Conservation (phyloP, 2,329 filamentous ascomycete genomes). For the Pestalotiopsis sp. region DNA sequence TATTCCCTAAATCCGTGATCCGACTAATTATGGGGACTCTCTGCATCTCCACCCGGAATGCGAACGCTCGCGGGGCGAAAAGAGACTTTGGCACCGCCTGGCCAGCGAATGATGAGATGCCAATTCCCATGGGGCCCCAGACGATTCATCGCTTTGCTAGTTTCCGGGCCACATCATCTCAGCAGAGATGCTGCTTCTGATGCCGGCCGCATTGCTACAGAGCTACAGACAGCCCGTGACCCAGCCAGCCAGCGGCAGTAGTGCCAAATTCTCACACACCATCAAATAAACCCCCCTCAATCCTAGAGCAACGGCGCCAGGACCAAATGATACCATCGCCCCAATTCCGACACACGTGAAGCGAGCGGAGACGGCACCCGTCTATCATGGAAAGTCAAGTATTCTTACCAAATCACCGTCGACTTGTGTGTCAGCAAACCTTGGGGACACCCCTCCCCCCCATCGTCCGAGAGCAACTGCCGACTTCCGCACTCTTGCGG, state of each 20-base stretch:
- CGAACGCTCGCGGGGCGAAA: neutral
- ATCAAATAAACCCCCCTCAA: neutral
- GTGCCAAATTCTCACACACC: too few species aligned
- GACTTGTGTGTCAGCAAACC: slow-evolving; percentile 5
- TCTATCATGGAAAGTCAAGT: neutral
- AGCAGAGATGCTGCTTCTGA: neutral
- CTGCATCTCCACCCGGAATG: neutral
- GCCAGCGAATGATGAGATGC: slow-evolving; percentile 3
- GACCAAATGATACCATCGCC: neutral
- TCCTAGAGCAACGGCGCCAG: neutral
- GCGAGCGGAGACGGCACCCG: slow-evolving; percentile 4
- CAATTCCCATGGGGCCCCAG: slow-evolving; percentile 7
- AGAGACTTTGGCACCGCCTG: neutral
- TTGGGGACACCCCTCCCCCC: neutral
- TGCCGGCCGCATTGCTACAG: too few species aligned
- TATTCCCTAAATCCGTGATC: slow-evolving; percentile 3
- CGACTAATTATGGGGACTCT: neutral
- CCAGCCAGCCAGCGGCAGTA: too few species aligned
- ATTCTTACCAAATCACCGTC: slow-evolving; percentile 1
- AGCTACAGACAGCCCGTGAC: too few species aligned
- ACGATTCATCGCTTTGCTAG: neutral
- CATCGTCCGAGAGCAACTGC: neutral
- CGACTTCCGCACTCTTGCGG: neutral
- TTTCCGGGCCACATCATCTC: neutral
- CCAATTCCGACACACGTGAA: neutral